phyloP scores from a whole-genome alignment of 2,329 filamentous ascomycete genomes.

The Ophiostoma piceae region DNA sequence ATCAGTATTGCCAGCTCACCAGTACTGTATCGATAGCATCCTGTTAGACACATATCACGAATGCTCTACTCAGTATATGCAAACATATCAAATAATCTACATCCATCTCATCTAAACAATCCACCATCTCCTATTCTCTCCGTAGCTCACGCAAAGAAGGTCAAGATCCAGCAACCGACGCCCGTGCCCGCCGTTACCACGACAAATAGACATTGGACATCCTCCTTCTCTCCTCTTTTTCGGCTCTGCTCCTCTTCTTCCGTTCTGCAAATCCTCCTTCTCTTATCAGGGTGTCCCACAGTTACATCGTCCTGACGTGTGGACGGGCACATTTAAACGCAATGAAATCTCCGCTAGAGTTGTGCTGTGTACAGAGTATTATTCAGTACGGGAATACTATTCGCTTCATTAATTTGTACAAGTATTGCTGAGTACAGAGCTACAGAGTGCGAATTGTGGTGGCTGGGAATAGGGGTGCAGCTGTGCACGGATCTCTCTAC shows the following conservation, averaged over 20 bases:
- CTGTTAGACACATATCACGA: not conserved
- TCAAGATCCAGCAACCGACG: not conserved
- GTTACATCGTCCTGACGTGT: conserved; percentile 12
- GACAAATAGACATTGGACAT: not conserved
- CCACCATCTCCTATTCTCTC: conserved; percentile 1
- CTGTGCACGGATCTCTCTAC: not conserved
- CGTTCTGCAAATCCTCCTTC: not conserved
- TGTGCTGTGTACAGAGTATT: not conserved
- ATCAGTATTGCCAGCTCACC: not conserved
- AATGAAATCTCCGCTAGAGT: conserved; percentile 13
- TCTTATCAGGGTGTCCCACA: conserved; percentile 1
- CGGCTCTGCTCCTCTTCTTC: not conserved
- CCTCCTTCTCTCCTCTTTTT: not conserved
- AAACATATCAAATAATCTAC: not conserved
- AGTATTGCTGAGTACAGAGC: too few species aligned
- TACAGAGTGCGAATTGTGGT: not conserved
- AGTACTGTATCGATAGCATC: not conserved
- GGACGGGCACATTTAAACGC: conserved; percentile 14
- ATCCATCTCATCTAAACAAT: not conserved
- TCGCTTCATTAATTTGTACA: not conserved
- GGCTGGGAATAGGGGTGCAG: not conserved
- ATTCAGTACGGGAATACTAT: not conserved
- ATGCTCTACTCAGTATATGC: not conserved
- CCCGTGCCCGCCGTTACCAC: not conserved
- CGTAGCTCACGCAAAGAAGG: not conserved